Conservation (phyloP, 1,284 basidiomycete genomes). For the Thecaphora thlaspeos region DNA sequence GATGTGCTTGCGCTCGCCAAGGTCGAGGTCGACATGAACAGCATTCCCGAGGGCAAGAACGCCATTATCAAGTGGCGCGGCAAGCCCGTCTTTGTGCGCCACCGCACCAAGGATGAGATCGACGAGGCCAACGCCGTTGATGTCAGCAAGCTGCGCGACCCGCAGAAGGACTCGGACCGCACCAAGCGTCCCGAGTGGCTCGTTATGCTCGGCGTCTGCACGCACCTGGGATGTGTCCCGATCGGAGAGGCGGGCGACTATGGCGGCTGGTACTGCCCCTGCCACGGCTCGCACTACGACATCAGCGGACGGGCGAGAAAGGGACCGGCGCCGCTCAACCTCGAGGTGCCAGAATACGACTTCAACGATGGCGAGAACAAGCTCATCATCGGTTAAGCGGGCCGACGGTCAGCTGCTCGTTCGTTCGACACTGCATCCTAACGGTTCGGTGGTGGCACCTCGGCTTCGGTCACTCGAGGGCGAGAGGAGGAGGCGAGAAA, state of each 20-base stretch:
- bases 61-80: conserved; percentile 74
- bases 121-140: conserved; percentile 84
- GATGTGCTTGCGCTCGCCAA: conserved; percentile 98
- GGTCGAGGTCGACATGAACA: conserved; percentile 87
- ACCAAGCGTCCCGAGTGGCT: conserved; percentile 94
- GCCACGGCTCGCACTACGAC: conserved; percentile 96
- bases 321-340: conserved; percentile 79
- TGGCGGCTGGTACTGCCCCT: conserved; percentile 69
- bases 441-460: too few species aligned
- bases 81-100: conserved; percentile 98
- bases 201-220: conserved; percentile 72
- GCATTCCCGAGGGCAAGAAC: conserved; percentile 91
- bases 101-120: conserved; percentile 89
- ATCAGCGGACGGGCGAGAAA: conserved; percentile 93
- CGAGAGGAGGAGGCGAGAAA: too few species aligned
- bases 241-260: conserved; percentile 94
- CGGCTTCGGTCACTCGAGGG: too few species aligned
- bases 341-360: conserved; percentile 69
- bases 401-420: too few species aligned
- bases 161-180: conserved; percentile 82
- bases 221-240: conserved; percentile 97
- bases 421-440: too few species aligned
- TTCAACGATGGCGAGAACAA: conserved; percentile 61
- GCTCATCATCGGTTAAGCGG: conserved; percentile 78
- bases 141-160: conserved; percentile 86